These are phyloP conservation scores for Westerdykella aurantiaca DNA, from an alignment of 2,329 filamentous ascomycete genomes.

Conservation along the genomic window DNA sequence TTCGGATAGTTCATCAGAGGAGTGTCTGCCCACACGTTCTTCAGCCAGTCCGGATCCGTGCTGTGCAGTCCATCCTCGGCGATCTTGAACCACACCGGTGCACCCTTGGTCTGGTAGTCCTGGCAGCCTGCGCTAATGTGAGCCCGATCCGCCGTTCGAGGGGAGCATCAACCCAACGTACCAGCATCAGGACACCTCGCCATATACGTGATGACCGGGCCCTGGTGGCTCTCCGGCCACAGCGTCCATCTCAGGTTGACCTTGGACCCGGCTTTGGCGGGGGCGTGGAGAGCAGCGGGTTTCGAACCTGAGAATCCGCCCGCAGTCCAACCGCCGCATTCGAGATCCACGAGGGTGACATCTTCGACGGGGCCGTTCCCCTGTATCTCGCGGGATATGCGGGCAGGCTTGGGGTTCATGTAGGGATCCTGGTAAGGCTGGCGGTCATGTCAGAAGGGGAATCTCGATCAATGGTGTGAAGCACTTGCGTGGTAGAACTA, in stretches of 20 bases:
- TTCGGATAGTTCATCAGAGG: constrained; percentile 43
- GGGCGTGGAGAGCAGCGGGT: constrained; percentile 49
- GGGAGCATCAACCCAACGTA: background rate
- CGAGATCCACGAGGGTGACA: constrained; percentile 49
- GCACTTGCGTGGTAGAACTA: background rate
- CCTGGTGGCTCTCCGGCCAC: constrained; percentile 47
- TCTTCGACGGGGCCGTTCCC: constrained; percentile 55
- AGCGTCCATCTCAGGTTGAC: constrained; percentile 53
- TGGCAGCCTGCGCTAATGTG: background rate
- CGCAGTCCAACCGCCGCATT: constrained; percentile 51
- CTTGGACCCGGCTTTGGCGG: constrained; percentile 49
- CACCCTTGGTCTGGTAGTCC: constrained; percentile 2
- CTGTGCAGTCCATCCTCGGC: constrained; percentile 48
- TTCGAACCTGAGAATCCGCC: constrained; percentile 44
- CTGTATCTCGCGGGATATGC: constrained; percentile 49
- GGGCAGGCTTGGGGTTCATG: constrained; percentile 28
- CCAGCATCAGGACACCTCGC: constrained; percentile 50
- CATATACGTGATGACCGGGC: constrained; percentile 56
- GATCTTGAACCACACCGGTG: constrained; percentile 54
- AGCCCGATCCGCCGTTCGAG: background rate
- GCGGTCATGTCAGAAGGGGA: background rate
- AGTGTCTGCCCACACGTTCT: constrained; percentile 44
- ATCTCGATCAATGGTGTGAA: background rate
- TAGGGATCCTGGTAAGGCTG: constrained; percentile 14
- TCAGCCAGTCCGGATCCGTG: constrained; percentile 32